These are phyloP conservation scores for Talaromyces sp. DNA, from an alignment of 2,329 filamentous ascomycete genomes.

Conservation along the genomic window DNA sequence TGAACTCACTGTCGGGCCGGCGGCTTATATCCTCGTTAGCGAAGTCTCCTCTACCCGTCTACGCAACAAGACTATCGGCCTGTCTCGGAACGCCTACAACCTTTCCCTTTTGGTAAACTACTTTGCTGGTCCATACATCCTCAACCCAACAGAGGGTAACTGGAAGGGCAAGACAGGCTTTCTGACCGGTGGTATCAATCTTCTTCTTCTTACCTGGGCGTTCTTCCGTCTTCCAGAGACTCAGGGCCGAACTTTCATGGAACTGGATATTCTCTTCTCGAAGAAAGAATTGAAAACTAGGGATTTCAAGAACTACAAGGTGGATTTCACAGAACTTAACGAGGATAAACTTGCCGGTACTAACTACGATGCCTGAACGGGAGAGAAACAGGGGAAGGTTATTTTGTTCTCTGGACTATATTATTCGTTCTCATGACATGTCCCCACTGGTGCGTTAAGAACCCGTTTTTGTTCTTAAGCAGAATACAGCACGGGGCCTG, in stretches of 20 bases:
- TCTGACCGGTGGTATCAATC: conserved; percentile 25
- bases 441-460: background rate
- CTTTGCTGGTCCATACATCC: conserved; percentile 40
- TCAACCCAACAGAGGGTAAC: conserved; percentile 32
- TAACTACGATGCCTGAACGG: background rate
- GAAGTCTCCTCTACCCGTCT: conserved; percentile 45
- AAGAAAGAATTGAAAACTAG: conserved; percentile 40
- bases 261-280: conserved; percentile 56
- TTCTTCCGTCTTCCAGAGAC: conserved; percentile 27
- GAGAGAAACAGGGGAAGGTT: background rate
- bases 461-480: background rate
- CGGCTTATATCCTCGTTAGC: conserved; percentile 47
- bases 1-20: conserved; percentile 39
- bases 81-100: conserved; percentile 40
- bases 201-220: conserved; percentile 11
- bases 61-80: conserved; percentile 45
- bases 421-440: background rate
- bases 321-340: conserved; percentile 7
- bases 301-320: conserved; percentile 8
- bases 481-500: no score
- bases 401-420: background rate
- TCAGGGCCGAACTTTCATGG: conserved; percentile 35
- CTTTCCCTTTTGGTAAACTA: conserved; percentile 41
- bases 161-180: conserved; percentile 31
- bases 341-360: background rate